Base-by-base conservation (phyloP, 2,329 filamentous ascomycete genomes). In the Orbilia blumenaviensis region DNA sequence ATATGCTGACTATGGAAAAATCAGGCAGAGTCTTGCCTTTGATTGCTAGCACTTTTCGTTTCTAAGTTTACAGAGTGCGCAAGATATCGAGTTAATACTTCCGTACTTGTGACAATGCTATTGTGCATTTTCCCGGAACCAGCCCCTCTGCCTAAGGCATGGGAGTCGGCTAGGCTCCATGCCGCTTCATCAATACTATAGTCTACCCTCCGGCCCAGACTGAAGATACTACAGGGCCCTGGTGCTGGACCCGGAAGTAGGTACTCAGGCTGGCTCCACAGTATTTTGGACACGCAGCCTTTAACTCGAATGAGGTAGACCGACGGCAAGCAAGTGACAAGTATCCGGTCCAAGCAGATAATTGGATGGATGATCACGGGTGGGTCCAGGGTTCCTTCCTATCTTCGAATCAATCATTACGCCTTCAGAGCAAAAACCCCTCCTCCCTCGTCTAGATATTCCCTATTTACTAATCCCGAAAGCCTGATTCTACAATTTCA, bases 371-470 rank as follows among this genome's bases (percentile, higher is more conserved):
- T 54, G 63, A 63, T 68, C 56, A 42, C 34, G 6, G 16, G 71
- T 75, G 71, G 71, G 54, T 75, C 71, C 71, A 32, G 8, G 23
- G 52, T 56, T 16, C 48, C 29, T 66, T 62, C 60, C 38, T 50
- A 62, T 62, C 71, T 41, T 46, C 32, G 52, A 21, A 27, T 56
- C 52, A 32, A 38, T 42, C 44, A 67, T 62, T 62, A 48, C 44
- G 61, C 46, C 60, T 66, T 73, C 61, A 12, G 34, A 61, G 41
- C 63, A 18, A 56, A 62, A 36, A 44, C 56, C 64, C 63, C 62
- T 50, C 63, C 68, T 34, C 50, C 25, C 58, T 76, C 72, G 72
- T 76, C 72, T 69, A 76, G 48, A 69, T 64, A 69, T 76, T 66
- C 72, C 72, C 23, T 41, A 64, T 66, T 60, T n/a, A 42, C 62